Evolutionary conservation across 345 rosid genomes (phyloP), one percentile per base, ranked within the genome.

Genomic region (Eucalyptus erythrocorys): DNA sequence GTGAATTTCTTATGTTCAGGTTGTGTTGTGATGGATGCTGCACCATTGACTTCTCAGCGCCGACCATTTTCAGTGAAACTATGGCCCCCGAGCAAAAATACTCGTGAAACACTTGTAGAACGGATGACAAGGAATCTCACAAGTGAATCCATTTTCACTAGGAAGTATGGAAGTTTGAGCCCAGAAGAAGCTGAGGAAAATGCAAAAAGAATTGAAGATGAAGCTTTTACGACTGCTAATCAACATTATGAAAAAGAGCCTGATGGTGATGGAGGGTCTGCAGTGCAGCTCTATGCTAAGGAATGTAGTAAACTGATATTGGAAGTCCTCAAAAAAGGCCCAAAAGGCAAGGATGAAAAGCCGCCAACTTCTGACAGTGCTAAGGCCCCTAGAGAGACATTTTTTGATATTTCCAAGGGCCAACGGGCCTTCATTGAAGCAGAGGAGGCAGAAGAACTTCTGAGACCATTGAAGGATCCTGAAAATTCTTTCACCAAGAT

Each of bases 211-310:
- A 96, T 97, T 57, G 99, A 97, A 89, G 95, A 96, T 88, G n/a
- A 88, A 84, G 97, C 96, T 59, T 97, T 94, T 80, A 87, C 88
- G 34, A 87, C 91, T 49, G 96, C 99, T 22, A 91, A 93, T 89
- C 94, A 93, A 86, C 98, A 95, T 90, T 96, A 95, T 89, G 99
- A 96, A 88, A 94, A 93, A 86, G 97, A 97, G 90, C 99, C 99
- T 59, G 99, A 97, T 87, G 99, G 99, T 89, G 99, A 96, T 91
- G 99, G 99, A 51, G 93, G 97, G 88, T 94, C 96, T 64, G 99
- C 99, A 48, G 98, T 97, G 24, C 99, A 97, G 95, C 97, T 96
- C 89, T 97, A 97, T 91, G 98, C 99, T 85, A 96, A 93, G 91
- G 96, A 97, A 88, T 96, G 99, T 90, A 97, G 99, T 90, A 97